These are phyloP conservation scores for Stephanodiscus minutulus DNA, from an alignment of 108 stramenopile species.

Conservation along the genomic window DNA sequence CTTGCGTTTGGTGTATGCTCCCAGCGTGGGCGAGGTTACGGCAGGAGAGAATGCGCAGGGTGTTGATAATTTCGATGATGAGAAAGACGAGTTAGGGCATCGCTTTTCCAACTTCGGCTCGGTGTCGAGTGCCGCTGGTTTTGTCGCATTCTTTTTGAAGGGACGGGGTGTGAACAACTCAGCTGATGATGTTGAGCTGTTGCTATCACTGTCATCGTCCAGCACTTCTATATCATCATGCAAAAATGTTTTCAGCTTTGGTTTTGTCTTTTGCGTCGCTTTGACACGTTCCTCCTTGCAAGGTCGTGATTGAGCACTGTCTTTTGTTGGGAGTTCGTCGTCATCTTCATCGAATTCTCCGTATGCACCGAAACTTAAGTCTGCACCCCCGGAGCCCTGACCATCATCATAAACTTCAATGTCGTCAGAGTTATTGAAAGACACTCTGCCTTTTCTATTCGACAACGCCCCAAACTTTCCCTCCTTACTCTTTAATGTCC, in stretches of 20 bases:
- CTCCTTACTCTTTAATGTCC: not conserved
- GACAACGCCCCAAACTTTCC: not conserved
- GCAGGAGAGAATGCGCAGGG: constrained; percentile 40
- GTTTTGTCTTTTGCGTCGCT: not conserved
- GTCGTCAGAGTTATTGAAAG: not conserved
- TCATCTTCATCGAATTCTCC: constrained; percentile 4
- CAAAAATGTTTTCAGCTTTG: not conserved
- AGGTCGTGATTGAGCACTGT: not conserved
- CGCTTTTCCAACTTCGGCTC: not conserved
- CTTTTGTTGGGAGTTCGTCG: not conserved
- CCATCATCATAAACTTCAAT: constrained; percentile 2
- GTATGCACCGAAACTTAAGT: not conserved
- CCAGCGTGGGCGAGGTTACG: constrained; percentile 33
- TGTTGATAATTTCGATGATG: constrained; percentile 33
- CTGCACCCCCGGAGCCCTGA: not conserved
- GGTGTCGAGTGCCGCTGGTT: not conserved
- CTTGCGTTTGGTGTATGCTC: constrained; percentile 35
- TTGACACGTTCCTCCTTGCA: not conserved
- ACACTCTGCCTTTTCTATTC: constrained; percentile 8
- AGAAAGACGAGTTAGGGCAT: constrained; percentile 12
- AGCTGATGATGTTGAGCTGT: constrained; percentile 6
- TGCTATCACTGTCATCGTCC: constrained; percentile 19
- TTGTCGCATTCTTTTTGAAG: constrained; percentile 10
- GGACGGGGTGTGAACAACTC: constrained; percentile 27
- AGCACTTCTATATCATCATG: constrained; percentile 9